Evolutionary conservation across 768 basidiomycete species (phyloP), one percentile per base, ranked within the genome.

Genomic region (Lactarius sp.): DNA sequence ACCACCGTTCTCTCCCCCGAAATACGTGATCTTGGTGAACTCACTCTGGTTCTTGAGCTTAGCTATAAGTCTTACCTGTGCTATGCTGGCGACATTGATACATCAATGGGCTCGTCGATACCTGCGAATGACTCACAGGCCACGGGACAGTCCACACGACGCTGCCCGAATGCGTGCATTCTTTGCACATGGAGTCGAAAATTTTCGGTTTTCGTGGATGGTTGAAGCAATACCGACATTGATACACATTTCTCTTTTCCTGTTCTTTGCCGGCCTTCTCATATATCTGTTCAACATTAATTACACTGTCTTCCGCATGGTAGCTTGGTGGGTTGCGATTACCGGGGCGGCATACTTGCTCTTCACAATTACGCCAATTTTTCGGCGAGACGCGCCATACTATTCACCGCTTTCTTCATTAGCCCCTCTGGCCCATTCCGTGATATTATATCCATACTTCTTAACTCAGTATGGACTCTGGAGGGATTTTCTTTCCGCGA

Each of bases 251-350:
- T 37, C 53, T 22, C 20, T 54, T 10, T 16, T 54, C 53, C 37
- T 56, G 27, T 56, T 56, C 44, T 36, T 47, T 10, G 3, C 34
- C 2, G 56, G 56, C 56, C 44, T 56, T 1, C 44, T n/a, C n/a
- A n/a, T n/a, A n/a, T n/a, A n/a, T n/a, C n/a, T n/a, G n/a, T n/a
- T n/a, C n/a, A n/a, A n/a, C n/a, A n/a, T n/a, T n/a, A n/a, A n/a
- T n/a, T n/a, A n/a, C n/a, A n/a, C n/a, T n/a, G n/a, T n/a, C n/a
- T 56, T 56, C 44, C 5, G 6, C 7, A 1, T 6, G 44, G 46
- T 33, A 7, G 1, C 10, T 20, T 56, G 10, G 31, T 34, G 46
- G 9, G 34, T 36, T n/a, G n/a, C 4, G 0, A 33, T 18, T 13
- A 34, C 33, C n/a, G n/a, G n/a, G n/a, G n/a, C n/a, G n/a, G n/a